Evolutionary conservation across 1,284 basidiomycete species (phyloP), one percentile per base, ranked within the genome.

Genomic region (Ganoderma sinense): DNA sequence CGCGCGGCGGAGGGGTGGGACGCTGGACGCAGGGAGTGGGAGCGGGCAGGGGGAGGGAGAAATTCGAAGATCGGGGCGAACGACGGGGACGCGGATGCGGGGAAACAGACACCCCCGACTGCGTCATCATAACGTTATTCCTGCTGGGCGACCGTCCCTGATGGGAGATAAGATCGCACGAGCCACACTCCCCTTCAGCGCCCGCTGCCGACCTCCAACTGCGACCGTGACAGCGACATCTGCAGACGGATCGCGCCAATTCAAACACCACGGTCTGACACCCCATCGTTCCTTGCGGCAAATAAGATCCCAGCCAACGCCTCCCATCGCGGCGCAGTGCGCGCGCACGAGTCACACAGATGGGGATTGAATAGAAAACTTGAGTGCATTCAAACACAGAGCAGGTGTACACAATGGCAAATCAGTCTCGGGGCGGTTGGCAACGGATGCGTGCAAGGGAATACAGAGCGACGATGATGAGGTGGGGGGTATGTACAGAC

Each of bases 111-210:
- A 33, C n/a, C 43, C 58, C 45, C 60, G 65, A 36, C 43, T 70
- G 69, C 69, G 69, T 71, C 72, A 72, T 69, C 69, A 71, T 71
- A 69, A 71, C 72, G 72, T 73, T 73, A 71, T 65, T 36, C 56
- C 64, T 55, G 43, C 40, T 39, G 18, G 20, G 33, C 45, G n/a
- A 43, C 67, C 59, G 63, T 56, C 66, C 69, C 66, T 73, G 72
- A 73, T 69, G 69, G 59, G 64, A 72, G 71, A 72, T 72, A 71
- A 71, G 67, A 71, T 71, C 67, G 56, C 56, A 51, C 48, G 6
- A 39, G 43, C 41, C 64, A 63, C 65, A 51, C 31, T 14, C 23
- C 65, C n/a, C n/a, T 31, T 62, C 60, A 23, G 23, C 60, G 60
- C 60, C 40, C 40, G 63, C 63, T 26, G 51, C 48, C 63, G 60